A percentile compares a stretch with the other conserved stretches of the same genome.
These are phyloP conservation scores for Podaxis sp. DNA, from an alignment of 768 basidiomycete genomes.

Conservation along the genomic window DNA sequence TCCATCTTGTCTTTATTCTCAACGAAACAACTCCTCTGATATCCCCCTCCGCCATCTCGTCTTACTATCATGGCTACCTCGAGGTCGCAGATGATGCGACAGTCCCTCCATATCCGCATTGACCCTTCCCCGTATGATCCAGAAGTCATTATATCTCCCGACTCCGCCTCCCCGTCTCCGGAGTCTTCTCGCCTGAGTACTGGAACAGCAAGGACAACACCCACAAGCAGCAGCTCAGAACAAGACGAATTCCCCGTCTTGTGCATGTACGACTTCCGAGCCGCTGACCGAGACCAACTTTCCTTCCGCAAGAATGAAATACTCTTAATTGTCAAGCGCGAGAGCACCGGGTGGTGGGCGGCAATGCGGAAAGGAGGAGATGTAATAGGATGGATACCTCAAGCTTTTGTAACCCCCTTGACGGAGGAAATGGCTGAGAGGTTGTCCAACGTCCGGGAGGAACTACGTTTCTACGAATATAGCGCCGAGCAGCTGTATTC, in stretches of 20 bases:
- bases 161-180: constrained; percentile 32
- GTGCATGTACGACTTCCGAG: constrained; percentile 68
- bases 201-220: constrained; percentile 25
- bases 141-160: constrained; percentile 26
- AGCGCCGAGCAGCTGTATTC: constrained; percentile 46
- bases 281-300: constrained; percentile 61
- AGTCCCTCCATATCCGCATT: constrained; percentile 41
- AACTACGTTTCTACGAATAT: constrained; percentile 46
- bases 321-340: constrained; percentile 64
- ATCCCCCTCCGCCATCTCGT: constrained; percentile 4
- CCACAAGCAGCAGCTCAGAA: constrained; percentile 29
- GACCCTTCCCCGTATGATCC: constrained; percentile 32
- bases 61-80: constrained; percentile 31
- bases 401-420: constrained; percentile 62
- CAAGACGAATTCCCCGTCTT: constrained; percentile 51
- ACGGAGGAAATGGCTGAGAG: constrained; percentile 50
- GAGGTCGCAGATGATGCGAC: constrained; percentile 33
- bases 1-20: neutral
- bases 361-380: constrained; percentile 57
- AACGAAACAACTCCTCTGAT: neutral
- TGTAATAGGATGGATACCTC: constrained; percentile 74
- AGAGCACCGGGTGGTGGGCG: constrained; percentile 82
- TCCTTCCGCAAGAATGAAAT: constrained; percentile 68
- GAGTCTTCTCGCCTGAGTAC: constrained; percentile 28
- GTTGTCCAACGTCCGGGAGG: constrained; percentile 42